Evolutionary conservation across 306 rosid genomes (phyloP), one percentile per base, ranked within the genome.

Genomic region (Cucurbita ficifolia): DNA sequence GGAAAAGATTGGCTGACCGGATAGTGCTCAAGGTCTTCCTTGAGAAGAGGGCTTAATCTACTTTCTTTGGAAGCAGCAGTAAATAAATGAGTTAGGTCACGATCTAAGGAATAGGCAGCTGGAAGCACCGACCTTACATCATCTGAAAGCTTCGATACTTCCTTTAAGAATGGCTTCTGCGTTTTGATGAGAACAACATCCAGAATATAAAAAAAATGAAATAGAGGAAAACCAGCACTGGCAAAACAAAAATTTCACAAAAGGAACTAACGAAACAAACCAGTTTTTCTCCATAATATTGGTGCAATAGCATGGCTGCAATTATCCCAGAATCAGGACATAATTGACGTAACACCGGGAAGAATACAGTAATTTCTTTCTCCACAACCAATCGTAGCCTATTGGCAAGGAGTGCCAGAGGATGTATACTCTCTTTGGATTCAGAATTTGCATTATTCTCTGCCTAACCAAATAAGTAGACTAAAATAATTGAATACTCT

Each of bases 401-500:
- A 77, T 83, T 75, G 70, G 87, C 89, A 76, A 86, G 86, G 36
- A 86, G 77, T 14, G 81, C 77, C 73, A 86, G 73, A 45, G 89
- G 86, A 79, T 86, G 89, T 61, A 36, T 62, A 21, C 75, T 81
- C 74, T 76, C 76, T 79, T 77, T 74, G 50, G 89, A 70, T 73
- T 81, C 79, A 38, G 76, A 78, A 68, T 83, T 82, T 35, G 77
- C 8, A 45, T 72, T 75, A 24, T 79, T 81, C 61, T 78, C 82
- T 77, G 76, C 83, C 89, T 86, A 70, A 46, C 65, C 79, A 48
- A 38, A 52, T 24, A 63, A 70, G 64, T 64, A 73, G 6, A 73
- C 36, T 50, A 49, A 62, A 48, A 64, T 51, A 38, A 67, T 61
- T 29, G 45, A 33, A 46, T n/a, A 74, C 51, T 6, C 36, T 36